Percentiles rank a stretch among this genome's conserved stretches.
phyloP scores from a whole-genome alignment of 1,139 yeast species.

The Candida tetrigidarum region DNA sequence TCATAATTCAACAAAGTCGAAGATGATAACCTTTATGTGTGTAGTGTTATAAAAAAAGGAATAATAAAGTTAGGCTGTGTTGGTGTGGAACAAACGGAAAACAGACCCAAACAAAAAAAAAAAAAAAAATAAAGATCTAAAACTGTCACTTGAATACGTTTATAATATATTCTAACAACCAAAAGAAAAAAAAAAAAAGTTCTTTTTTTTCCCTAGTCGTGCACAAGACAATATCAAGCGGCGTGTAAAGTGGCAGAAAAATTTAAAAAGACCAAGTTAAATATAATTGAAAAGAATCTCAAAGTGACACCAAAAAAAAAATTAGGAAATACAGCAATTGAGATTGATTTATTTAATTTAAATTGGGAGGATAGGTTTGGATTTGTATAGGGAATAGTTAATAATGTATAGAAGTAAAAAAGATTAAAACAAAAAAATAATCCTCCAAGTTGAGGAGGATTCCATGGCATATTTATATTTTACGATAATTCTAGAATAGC shows the following conservation, averaged over 20 bases:
- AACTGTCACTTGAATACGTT: too few species aligned
- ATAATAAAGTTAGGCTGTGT: background rate
- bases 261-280: background rate
- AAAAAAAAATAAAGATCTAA: too few species aligned
- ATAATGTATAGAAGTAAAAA: background rate
- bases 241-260: background rate
- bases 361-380: too few species aligned
- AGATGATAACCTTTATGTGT: background rate
- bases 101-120: too few species aligned
- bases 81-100: too few species aligned
- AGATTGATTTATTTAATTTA: too few species aligned
- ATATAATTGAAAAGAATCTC: background rate
- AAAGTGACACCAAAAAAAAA: too few species aligned
- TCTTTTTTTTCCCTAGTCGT: background rate
- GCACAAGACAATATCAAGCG: background rate
- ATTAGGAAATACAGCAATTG: too few species aligned
- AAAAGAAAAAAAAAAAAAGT: background rate
- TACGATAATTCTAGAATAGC: constrained; percentile 10
- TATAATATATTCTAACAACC: background rate
- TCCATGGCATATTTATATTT: background rate
- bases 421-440: background rate
- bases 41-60: too few species aligned
- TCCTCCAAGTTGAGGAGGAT: background rate
- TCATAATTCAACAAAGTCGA: constrained; percentile 3
- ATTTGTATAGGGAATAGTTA: background rate